Percentiles rank a stretch among this genome's conserved stretches.
Evolutionary conservation across 179 eudicot species (phyloP).

Genomic region (Heliamphora pulchella): DNA sequence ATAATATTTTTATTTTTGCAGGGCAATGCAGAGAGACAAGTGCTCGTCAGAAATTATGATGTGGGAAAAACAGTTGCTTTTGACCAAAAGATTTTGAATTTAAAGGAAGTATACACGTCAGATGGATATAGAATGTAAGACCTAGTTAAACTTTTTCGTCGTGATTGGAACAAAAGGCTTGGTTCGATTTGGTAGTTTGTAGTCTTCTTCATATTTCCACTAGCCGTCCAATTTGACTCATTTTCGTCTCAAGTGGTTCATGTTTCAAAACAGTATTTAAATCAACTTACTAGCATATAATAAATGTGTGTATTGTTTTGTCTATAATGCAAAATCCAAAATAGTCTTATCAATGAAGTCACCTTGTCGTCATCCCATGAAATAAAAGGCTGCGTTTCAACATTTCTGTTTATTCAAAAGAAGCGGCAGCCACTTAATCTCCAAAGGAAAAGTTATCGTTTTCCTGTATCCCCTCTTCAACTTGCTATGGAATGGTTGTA

Average conservation of each 20-base stretch:
- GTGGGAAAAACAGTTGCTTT: constrained; percentile 71
- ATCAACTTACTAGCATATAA: not conserved
- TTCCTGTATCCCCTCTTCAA: not conserved
- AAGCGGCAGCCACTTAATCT: not conserved
- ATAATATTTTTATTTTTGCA: constrained; percentile 20
- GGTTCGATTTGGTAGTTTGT: not conserved
- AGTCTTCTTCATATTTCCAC: not conserved
- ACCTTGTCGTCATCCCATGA: not conserved
- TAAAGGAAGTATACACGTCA: constrained; percentile 83
- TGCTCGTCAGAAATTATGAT: constrained; percentile 82
- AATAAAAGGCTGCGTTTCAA: not conserved
- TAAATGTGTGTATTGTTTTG: not conserved
- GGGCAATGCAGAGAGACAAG: constrained; percentile 84
- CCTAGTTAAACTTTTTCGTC: not conserved
- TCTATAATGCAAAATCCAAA: not conserved
- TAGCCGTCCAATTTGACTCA: not conserved
- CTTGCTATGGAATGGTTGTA: not conserved
- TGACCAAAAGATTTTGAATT: constrained; percentile 55
- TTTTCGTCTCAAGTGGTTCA: constrained; percentile 1
- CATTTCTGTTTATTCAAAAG: not conserved
- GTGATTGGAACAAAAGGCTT: not conserved
- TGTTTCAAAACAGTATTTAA: not conserved
- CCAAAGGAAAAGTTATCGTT: not conserved
- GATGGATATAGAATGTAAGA: constrained; percentile 86
- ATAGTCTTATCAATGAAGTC: not conserved